Evolutionary conservation across 805 yeast genomes (phyloP), one percentile per base, ranked within the genome.

Genomic region (Candida sonorensis): DNA sequence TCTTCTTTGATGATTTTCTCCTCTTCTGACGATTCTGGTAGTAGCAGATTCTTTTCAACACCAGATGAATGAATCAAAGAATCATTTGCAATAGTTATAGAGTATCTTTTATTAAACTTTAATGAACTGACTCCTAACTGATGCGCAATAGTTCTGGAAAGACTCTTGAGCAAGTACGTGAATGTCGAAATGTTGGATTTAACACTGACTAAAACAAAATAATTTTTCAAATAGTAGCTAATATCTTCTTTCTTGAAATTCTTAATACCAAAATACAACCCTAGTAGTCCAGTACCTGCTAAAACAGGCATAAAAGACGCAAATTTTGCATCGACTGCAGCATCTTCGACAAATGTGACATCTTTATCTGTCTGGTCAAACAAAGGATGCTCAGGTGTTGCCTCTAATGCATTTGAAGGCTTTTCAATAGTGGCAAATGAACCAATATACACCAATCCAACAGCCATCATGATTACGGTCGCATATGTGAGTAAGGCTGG

Each of bases 221-320:
- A 66, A 31, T 38, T 44, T 26, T 58, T 59, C 31, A 74, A 37
- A 16, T 51, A 45, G 23, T 42, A 39, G 30, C 55, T 46, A 9
- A 74, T 37, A 8, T 37, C 41, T 5, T 51, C 57, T 8, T 40
- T 40, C 35, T 61, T 57, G 29, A 61, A 41, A 23, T 52, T 47
- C 33, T 58, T 57, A 29, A 68, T 30, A 4, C 50, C 48, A 34
- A 55, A 59, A 44, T 69, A 64, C 23, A 72, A 33, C 0, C 60
- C 58, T 19, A 55, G 36, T 25, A 75, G 51, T n/a, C 44, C 46
- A 13, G 41, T 31, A 7, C 68, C 67, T 5, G 72, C 69, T 6
- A 63, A 10, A 5, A 75, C 34, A 0, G 81, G 81, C 48, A 72
- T 44, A 4, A 53, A 12, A 5, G 62, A 24, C 0, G 69, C 77